Conservation (phyloP, 805 yeast genomes). For the Pichia cabralensis region DNA sequence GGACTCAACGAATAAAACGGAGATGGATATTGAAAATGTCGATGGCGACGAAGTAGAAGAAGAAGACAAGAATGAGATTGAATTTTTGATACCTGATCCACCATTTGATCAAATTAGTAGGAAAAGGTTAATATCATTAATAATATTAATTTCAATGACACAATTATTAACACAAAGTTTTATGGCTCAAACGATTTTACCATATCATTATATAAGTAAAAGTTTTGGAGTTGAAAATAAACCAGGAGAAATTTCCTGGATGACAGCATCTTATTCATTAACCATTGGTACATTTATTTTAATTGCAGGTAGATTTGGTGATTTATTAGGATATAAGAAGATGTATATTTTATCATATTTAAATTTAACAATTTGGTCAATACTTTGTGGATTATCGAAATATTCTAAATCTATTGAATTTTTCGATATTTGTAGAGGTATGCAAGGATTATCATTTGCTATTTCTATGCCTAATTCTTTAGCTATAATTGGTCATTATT, state of each 20-base stretch:
- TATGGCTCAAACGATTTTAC: slow-evolving; percentile 25
- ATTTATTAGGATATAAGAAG: slow-evolving; percentile 52
- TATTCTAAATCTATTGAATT: slow-evolving; percentile 40
- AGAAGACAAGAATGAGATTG: too few relatives aligned
- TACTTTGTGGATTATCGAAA: slow-evolving; percentile 49
- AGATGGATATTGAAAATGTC: too few relatives aligned
- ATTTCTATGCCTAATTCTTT: slow-evolving; percentile 49
- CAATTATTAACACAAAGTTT: slow-evolving; percentile 32
- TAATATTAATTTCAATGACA: slow-evolving; percentile 13
- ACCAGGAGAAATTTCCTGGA: slow-evolving; percentile 43
- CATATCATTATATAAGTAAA: slow-evolving; percentile 21
- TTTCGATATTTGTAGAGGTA: slow-evolving; percentile 45
- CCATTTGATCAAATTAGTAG: slow-evolving; percentile 13
- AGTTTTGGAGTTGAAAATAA: slow-evolving; percentile 19
- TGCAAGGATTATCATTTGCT: slow-evolving; percentile 60
- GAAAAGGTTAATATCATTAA: slow-evolving; percentile 9
- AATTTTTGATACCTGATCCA: slow-evolving; percentile 13
- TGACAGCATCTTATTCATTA: slow-evolving; percentile 59
- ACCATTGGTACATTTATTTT: slow-evolving; percentile 67
- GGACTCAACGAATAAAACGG: too few relatives aligned
- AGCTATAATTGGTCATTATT: slow-evolving; percentile 42
- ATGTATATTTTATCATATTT: slow-evolving; percentile 45
- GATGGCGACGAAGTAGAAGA: too few relatives aligned
- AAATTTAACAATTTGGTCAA: slow-evolving; percentile 47
- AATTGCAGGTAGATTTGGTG: slow-evolving; percentile 63